Evolutionary conservation across 768 basidiomycete species (phyloP).

Genomic region (Phallus indusiatus): DNA sequence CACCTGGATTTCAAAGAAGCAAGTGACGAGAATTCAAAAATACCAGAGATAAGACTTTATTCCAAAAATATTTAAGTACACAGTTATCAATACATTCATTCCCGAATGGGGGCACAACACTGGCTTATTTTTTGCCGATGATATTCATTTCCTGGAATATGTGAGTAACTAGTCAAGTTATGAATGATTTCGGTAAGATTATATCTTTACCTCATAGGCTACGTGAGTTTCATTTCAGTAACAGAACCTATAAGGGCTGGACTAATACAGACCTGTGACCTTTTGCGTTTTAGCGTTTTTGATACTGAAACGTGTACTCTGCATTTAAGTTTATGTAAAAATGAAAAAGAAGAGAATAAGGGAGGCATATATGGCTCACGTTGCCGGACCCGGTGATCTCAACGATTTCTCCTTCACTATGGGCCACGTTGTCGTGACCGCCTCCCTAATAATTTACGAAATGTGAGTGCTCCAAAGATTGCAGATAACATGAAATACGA

Average conservation of each 20-base stretch:
- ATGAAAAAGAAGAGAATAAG: not conserved
- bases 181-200: too few species aligned
- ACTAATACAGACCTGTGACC: slow-evolving; percentile 17
- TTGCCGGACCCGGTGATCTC: slow-evolving; percentile 23
- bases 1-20: too few species aligned
- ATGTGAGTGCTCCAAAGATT: not conserved
- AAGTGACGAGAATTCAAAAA: too few species aligned
- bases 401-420: slow-evolving; percentile 28
- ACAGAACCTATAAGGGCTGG: not conserved
- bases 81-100: not conserved
- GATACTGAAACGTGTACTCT: slow-evolving; percentile 29
- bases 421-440: slow-evolving; percentile 27
- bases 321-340: not conserved
- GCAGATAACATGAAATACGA: not conserved
- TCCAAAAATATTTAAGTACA: not conserved
- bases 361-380: slow-evolving; percentile 19
- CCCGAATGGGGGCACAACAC: not conserved
- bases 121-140: slow-evolving; percentile 19
- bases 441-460: slow-evolving; percentile 22
- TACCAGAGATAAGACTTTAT: too few species aligned
- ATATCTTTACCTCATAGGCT: not conserved
- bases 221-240: not conserved
- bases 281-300: slow-evolving; percentile 37
- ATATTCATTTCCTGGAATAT: slow-evolving; percentile 28
- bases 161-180: not conserved